Percentiles rank a stretch among this genome's conserved stretches.
phyloP scores from a whole-genome alignment of 1,139 yeast genomes.

The Protomyces lactucae-debilis region DNA sequence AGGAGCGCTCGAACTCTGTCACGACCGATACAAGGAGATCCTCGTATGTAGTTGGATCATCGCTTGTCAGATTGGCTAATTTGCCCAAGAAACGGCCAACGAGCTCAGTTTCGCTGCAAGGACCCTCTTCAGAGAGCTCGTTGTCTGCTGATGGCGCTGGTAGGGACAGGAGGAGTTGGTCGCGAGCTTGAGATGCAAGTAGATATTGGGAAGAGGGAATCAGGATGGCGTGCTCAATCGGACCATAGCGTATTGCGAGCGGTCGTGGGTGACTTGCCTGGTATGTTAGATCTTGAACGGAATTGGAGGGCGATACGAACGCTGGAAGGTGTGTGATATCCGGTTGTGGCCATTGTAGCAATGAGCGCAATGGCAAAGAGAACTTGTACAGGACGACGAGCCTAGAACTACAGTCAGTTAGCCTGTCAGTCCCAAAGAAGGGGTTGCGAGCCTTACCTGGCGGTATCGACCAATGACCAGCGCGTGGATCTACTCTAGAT shows the following conservation, averaged over 20 bases:
- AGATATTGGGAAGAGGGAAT: conserved; percentile 79
- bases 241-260: conserved; percentile 74
- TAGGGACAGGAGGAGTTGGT: conserved; percentile 70
- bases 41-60: conserved; percentile 54
- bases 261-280: conserved; percentile 59
- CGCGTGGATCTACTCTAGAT: no score
- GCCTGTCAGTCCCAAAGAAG: no score
- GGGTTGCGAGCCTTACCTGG: no score
- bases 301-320: neutral
- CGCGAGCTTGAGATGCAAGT: conserved; percentile 79
- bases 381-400: no score
- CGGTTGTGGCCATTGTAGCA: conserved; percentile 14
- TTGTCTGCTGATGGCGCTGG: conserved; percentile 79
- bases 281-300: conserved; percentile 32
- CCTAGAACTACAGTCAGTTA: no score
- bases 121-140: conserved; percentile 76
- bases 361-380: no score
- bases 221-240: conserved; percentile 78
- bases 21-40: conserved; percentile 67
- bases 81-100: conserved; percentile 80
- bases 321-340: conserved; percentile 21
- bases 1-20: conserved; percentile 77
- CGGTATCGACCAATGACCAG: no score
- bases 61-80: conserved; percentile 55
- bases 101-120: conserved; percentile 80